These are phyloP conservation scores for Haplographium delicatum DNA, from an alignment of 495 filamentous ascomycete genomes.

Conservation along the genomic window DNA sequence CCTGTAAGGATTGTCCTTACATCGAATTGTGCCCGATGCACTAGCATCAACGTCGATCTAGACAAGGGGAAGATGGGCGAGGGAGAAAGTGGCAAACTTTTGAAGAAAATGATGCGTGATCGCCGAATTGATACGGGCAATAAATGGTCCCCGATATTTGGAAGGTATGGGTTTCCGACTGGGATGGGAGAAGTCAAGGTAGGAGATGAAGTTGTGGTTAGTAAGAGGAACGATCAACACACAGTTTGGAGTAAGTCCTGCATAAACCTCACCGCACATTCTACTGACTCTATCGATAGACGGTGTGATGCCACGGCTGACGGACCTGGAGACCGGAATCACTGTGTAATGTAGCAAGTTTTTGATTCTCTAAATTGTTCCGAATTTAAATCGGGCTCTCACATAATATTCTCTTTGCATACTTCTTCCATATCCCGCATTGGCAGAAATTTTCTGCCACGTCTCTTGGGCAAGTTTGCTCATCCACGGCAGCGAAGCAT, in stretches of 20 bases:
- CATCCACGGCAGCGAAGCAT: too few species aligned
- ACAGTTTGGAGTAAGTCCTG: slow-evolving; percentile 54
- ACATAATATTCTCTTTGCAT: too few species aligned
- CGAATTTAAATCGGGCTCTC: too few species aligned
- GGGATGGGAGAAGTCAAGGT: slow-evolving; percentile 42
- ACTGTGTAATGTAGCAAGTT: neutral
- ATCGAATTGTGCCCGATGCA: slow-evolving; percentile 73
- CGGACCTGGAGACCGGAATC: neutral
- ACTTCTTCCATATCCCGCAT: too few species aligned
- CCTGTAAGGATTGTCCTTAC: slow-evolving; percentile 50
- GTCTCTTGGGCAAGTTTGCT: too few species aligned
- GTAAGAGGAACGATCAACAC: slow-evolving; percentile 47
- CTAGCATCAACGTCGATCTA: slow-evolving; percentile 79
- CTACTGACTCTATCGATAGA: neutral
- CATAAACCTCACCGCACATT: neutral
- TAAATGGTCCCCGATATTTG: slow-evolving; percentile 75
- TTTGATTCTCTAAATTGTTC: too few species aligned
- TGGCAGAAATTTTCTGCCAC: too few species aligned
- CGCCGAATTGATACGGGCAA: slow-evolving; percentile 67
- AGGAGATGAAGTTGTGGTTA: slow-evolving; percentile 66
- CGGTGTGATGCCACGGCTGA: neutral
- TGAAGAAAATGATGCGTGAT: slow-evolving; percentile 77
- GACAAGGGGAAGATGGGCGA: slow-evolving; percentile 58
- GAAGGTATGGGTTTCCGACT: slow-evolving; percentile 66
- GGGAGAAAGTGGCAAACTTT: slow-evolving; percentile 58